Evolutionary conservation across 2,329 filamentous ascomycete species (phyloP).

Genomic region (Alternaria conjuncta): DNA sequence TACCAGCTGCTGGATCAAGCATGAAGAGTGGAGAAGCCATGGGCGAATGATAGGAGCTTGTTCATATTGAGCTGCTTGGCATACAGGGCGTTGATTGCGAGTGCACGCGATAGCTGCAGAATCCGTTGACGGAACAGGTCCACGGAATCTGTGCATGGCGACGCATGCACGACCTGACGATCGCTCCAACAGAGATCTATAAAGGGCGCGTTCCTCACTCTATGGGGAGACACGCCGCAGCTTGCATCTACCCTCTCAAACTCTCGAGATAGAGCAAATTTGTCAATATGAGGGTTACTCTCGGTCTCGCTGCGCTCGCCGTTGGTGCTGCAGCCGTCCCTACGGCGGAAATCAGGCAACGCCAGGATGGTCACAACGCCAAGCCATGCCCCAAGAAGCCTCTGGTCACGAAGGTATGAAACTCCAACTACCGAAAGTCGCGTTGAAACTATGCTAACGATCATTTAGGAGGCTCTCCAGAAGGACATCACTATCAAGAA

Average conservation of each 20-base stretch:
- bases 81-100: neutral
- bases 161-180: neutral
- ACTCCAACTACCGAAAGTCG: neutral
- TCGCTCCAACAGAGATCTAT: neutral
- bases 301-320: conserved; percentile 30
- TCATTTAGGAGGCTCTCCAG: conserved; percentile 33
- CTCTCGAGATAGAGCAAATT: neutral
- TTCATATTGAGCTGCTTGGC: neutral
- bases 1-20: neutral
- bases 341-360: neutral
- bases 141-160: neutral
- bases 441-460: conserved; percentile 9
- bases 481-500: conserved; percentile 32
- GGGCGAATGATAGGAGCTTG: conserved; percentile 1
- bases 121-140: neutral
- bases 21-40: neutral
- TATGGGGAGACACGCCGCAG: neutral
- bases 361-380: neutral
- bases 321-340: conserved; percentile 23
- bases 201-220: neutral
- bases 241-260: neutral
- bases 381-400: conserved; percentile 9
- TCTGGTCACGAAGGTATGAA: conserved; percentile 24
- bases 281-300: conserved; percentile 28
- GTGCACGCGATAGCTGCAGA: neutral